These are phyloP conservation scores for Leishmania turanica DNA, from an alignment of 208 protist genomes.

Conservation along the genomic window DNA sequence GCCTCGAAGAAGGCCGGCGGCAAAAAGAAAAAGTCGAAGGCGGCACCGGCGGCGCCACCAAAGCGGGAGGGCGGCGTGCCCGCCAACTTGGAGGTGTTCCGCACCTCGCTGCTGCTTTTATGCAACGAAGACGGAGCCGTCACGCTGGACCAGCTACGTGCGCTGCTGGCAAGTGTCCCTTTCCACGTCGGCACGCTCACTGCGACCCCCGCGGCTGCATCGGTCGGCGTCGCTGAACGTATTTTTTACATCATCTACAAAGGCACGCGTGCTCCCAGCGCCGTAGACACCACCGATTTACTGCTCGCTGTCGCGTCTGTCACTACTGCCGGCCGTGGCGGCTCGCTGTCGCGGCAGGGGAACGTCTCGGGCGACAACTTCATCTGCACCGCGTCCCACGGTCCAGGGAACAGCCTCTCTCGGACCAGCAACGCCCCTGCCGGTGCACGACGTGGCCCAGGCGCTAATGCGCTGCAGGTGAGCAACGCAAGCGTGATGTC, in stretches of 20 bases:
- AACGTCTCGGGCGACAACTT: conserved; percentile 5
- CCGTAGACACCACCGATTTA: conserved; percentile 21
- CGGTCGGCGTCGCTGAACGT: conserved; percentile 35
- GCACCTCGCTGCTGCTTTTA: conserved; percentile 35
- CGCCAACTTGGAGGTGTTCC: conserved; percentile 47
- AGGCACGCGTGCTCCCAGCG: conserved; percentile 16
- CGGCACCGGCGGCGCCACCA: background rate
- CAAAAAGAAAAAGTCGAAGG: conserved; percentile 29
- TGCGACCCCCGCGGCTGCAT: conserved; percentile 27
- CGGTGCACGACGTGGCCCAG: background rate
- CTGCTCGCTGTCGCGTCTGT: conserved; percentile 20
- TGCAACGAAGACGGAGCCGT: conserved; percentile 54
- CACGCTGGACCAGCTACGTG: conserved; percentile 40
- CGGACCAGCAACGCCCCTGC: background rate
- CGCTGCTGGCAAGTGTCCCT: conserved; percentile 36
- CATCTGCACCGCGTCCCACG: background rate
- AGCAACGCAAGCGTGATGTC: background rate
- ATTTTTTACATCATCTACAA: conserved; percentile 25
- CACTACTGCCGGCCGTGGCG: background rate
- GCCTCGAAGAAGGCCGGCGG: conserved; percentile 6
- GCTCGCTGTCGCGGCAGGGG: background rate
- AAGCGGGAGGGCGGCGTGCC: conserved; percentile 43
- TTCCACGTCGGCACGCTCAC: conserved; percentile 52
- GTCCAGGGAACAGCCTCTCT: conserved; percentile 1
- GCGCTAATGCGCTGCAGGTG: background rate